These are phyloP conservation scores for Apiospora koreana DNA, from an alignment of 2,329 filamentous ascomycete species.

Conservation along the genomic window DNA sequence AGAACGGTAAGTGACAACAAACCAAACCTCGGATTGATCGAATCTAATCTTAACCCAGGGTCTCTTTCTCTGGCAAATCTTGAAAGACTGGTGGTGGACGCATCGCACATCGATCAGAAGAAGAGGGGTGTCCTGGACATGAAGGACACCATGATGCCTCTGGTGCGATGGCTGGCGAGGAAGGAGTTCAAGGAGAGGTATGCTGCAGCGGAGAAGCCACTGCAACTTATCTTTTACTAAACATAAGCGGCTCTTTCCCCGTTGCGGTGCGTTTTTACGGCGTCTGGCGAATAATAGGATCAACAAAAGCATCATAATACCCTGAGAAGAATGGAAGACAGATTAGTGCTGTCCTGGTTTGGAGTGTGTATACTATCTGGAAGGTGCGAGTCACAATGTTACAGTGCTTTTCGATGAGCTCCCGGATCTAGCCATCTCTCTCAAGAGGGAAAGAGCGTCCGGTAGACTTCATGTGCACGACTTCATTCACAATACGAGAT, in stretches of 20 bases:
- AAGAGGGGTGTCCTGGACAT: constrained; percentile 93
- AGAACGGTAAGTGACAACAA: constrained; percentile 62
- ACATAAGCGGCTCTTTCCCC: background rate
- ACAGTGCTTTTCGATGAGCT: background rate
- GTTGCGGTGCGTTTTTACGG: constrained; percentile 10
- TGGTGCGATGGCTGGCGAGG: constrained; percentile 72
- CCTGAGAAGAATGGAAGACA: background rate
- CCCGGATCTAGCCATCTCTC: background rate
- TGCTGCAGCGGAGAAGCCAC: constrained; percentile 54
- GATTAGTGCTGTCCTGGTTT: background rate
- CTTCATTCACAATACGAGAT: background rate
- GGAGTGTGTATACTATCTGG: background rate
- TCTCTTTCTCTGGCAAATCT: constrained; percentile 71
- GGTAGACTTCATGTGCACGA: background rate
- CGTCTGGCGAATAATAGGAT: background rate
- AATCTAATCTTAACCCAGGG: constrained; percentile 42
- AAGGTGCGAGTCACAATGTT: background rate
- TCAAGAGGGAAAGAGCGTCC: background rate
- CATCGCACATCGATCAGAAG: constrained; percentile 92
- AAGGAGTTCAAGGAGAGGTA: constrained; percentile 73
- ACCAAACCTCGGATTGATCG: background rate
- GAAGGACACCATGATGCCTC: constrained; percentile 84
- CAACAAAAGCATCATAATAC: constrained; percentile 9
- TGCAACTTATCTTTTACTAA: constrained; percentile 68
- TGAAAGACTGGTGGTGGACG: constrained; percentile 83